A percentile compares a stretch with the other conserved stretches of the same genome.
phyloP scores from a whole-genome alignment of 2,329 filamentous ascomycete species.

The Tolypocladium album region DNA sequence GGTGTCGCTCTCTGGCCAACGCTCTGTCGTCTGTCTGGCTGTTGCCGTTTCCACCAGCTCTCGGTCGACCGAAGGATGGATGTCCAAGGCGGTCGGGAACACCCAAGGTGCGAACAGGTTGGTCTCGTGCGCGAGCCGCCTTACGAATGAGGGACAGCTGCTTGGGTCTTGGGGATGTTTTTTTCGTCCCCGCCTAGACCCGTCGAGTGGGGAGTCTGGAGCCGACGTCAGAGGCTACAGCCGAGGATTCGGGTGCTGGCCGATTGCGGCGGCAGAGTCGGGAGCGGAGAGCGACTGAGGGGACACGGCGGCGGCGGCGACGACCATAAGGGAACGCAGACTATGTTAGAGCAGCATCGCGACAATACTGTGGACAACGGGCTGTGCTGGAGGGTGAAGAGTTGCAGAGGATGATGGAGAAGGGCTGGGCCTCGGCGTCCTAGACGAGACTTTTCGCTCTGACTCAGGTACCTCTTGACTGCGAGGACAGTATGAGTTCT shows the following conservation, averaged over 20 bases:
- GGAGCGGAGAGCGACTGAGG: background rate
- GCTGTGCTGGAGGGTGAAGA: background rate
- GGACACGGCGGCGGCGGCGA: background rate
- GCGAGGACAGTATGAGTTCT: background rate
- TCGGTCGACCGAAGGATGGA: background rate
- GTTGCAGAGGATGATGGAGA: background rate
- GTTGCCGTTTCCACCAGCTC: background rate
- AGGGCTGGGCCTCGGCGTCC: background rate
- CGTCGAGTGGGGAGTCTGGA: constrained; percentile 4
- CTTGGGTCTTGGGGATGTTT: constrained; percentile 4
- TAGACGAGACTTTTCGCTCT: background rate
- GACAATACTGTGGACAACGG: background rate
- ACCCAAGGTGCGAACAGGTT: background rate
- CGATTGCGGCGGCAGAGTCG: constrained; percentile 2
- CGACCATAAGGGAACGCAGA: background rate
- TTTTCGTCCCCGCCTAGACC: constrained; percentile 6
- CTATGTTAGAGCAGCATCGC: constrained; percentile 1
- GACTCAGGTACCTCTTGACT: background rate
- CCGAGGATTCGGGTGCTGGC: constrained; percentile 2
- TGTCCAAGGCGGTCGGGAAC: background rate
- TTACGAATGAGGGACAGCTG: background rate
- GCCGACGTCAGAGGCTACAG: constrained; percentile 6
- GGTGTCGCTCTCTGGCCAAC: background rate
- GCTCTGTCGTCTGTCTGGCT: background rate
- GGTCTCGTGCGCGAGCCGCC: background rate